Percentiles rank a stretch among this genome's conserved stretches.
phyloP scores from a whole-genome alignment of 345 rosid species.

The Moricandia moricandioides region DNA sequence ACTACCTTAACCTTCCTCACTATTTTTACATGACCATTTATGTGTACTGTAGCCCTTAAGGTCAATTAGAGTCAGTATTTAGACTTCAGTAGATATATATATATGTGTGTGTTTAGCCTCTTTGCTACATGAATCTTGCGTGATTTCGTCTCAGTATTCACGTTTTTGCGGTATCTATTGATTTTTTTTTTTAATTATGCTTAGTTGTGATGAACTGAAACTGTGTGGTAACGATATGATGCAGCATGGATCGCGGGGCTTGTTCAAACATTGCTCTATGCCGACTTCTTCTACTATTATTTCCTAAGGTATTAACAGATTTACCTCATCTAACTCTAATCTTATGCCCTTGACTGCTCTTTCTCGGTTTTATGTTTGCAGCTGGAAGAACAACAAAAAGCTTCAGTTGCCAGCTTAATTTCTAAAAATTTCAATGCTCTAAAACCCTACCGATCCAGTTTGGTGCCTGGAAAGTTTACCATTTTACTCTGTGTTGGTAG shows the following conservation, averaged over 20 bases:
- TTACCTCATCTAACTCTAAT: not conserved
- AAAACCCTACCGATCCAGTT: not conserved
- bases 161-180: not conserved
- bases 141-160: not conserved
- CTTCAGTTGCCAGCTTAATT: slow-evolving; percentile 77
- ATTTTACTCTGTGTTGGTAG: slow-evolving; percentile 24
- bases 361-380: slow-evolving; percentile 30
- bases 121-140: not conserved
- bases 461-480: not conserved
- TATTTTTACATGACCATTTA: not conserved
- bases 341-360: not conserved
- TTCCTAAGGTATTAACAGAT: slow-evolving; percentile 50
- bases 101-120: not conserved
- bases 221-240: slow-evolving; percentile 9
- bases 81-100: not conserved
- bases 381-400: slow-evolving; percentile 88
- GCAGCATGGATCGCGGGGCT: slow-evolving; percentile 87
- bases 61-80: not conserved
- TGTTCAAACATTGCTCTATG: slow-evolving; percentile 70
- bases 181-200: not conserved
- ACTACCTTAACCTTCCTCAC: not conserved
- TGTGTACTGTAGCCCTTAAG: not conserved
- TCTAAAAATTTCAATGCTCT: not conserved
- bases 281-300: slow-evolving; percentile 82
- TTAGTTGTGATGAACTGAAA: not conserved